These are phyloP conservation scores for Polytrichum formosum DNA, from an alignment of 225 moss, liverwort and hornwort genomes.

Conservation along the genomic window DNA sequence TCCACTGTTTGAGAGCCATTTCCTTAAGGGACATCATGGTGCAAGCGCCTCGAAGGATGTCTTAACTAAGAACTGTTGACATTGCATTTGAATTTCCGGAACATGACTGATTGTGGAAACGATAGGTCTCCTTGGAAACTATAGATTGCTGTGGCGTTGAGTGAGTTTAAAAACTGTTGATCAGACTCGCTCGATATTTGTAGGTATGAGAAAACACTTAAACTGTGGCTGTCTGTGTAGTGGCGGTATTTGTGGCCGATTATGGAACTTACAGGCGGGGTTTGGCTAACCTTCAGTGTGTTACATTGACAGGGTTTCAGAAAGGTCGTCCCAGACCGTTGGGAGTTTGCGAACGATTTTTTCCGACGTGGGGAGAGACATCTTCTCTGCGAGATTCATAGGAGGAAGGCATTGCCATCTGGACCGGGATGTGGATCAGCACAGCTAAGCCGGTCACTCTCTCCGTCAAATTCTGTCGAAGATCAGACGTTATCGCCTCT, in stretches of 20 bases:
- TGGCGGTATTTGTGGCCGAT: neutral
- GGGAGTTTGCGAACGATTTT: slow-evolving; percentile 66
- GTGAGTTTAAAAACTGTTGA: too few relatives aligned
- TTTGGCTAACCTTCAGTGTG: neutral
- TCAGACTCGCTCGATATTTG: too few relatives aligned
- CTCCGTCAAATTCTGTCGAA: slow-evolving; percentile 44
- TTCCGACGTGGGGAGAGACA: slow-evolving; percentile 55
- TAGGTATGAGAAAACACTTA: too few relatives aligned
- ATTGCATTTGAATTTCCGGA: neutral
- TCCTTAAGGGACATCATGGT: too few relatives aligned
- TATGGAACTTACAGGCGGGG: too few relatives aligned
- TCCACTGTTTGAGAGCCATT: too few relatives aligned
- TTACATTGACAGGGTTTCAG: slow-evolving; percentile 38
- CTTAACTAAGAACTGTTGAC: too few relatives aligned
- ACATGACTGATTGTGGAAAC: neutral
- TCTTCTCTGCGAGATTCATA: slow-evolving; percentile 54
- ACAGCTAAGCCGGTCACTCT: slow-evolving; percentile 45
- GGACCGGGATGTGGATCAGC: slow-evolving; percentile 29
- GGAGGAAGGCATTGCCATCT: slow-evolving; percentile 46
- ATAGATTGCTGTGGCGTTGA: neutral
- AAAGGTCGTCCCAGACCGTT: slow-evolving; percentile 60
- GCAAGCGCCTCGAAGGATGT: too few relatives aligned
- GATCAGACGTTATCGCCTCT: slow-evolving; percentile 56
- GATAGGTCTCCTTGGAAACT: neutral
- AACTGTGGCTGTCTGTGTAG: too few relatives aligned